Evolutionary conservation across 306 rosid genomes (phyloP), one percentile per base, ranked within the genome.

Genomic region (Carpinus fangiana): DNA sequence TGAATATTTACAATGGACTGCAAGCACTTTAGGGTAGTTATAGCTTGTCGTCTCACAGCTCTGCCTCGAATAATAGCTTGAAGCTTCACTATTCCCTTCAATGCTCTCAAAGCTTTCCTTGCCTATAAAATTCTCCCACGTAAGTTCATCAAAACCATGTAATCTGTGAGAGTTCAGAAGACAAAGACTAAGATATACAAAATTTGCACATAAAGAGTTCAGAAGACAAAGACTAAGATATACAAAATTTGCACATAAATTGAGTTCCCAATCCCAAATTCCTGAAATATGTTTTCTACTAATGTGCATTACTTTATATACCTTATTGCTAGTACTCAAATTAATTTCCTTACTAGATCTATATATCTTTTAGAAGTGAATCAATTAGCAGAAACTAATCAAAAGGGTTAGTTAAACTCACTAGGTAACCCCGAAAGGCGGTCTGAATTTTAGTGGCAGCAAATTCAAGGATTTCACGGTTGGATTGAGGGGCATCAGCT

Each of bases 61-160:
- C 91, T 78, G 69, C 98, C 98, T 6, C 98, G 86, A 20, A 95
- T 92, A 53, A 95, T 86, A 17, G 98, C 98, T 88, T 95, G 98
- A 65, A 95, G 98, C 79, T 82, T 95, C 83, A 95, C 98, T 75
- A 95, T 92, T 78, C 98, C 98, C 87, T 88, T 92, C 78, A 95
- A 81, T 82, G 98, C 98, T 72, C 89, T 68, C 87, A 91, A 81
- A 55, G 98, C 98, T 80, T 91, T 91, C 84, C 82, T 95, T 76
- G 98, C 98, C 98, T 95, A 85, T 53, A 80, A 82, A 43, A 31
- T 45, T 66, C 70, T n/a, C 54, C 55, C 50, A 60, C 46, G 12
- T 55, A 77, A 13, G 45, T 52, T 73, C 26, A 51, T 72, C 59
- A 53, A 71, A 76, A 61, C 2, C 26, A 21, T 55, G 61, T 13